phyloP scores from a whole-genome alignment of 805 yeast genomes.

The Debaryomyces maramus region DNA sequence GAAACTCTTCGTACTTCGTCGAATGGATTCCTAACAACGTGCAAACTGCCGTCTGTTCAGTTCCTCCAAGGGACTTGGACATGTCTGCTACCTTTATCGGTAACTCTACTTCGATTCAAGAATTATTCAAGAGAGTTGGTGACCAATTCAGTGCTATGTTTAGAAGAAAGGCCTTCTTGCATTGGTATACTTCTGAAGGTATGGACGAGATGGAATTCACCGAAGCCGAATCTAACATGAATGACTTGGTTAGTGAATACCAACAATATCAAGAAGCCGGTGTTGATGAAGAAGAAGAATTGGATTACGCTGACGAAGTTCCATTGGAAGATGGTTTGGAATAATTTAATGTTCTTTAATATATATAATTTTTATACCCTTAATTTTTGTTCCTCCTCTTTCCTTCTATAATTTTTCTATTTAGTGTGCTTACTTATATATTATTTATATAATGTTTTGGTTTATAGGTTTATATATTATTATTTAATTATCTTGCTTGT shows the following conservation, averaged over 20 bases:
- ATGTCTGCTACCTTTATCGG: constrained; percentile 93
- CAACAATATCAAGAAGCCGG: constrained; percentile 89
- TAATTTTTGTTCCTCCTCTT: constrained; percentile 4
- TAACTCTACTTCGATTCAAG: constrained; percentile 90
- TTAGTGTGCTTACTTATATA: constrained; percentile 6
- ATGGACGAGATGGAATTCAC: constrained; percentile 94
- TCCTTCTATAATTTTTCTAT: constrained; percentile 4
- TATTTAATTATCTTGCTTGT: background rate
- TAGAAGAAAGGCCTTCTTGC: constrained; percentile 91
- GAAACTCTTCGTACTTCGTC: constrained; percentile 80
- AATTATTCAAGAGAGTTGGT: constrained; percentile 84
- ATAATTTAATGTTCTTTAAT: constrained; percentile 14
- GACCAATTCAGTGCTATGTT: constrained; percentile 91
- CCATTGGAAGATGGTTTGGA: constrained; percentile 56
- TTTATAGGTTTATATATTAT: constrained; percentile 3
- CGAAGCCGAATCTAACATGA: constrained; percentile 91
- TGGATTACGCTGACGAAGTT: constrained; percentile 67
- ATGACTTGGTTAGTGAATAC: constrained; percentile 82
- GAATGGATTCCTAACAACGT: constrained; percentile 97
- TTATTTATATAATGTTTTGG: constrained; percentile 6
- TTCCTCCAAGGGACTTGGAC: constrained; percentile 81
- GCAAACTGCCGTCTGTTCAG: constrained; percentile 90
- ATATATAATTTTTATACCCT: constrained; percentile 9
- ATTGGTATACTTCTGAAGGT: constrained; percentile 95
- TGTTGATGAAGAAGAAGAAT: constrained; percentile 72